A percentile compares a stretch with the other conserved stretches of the same genome.
Evolutionary conservation across 306 rosid species (phyloP).

Genomic region (Lagenaria siceraria): DNA sequence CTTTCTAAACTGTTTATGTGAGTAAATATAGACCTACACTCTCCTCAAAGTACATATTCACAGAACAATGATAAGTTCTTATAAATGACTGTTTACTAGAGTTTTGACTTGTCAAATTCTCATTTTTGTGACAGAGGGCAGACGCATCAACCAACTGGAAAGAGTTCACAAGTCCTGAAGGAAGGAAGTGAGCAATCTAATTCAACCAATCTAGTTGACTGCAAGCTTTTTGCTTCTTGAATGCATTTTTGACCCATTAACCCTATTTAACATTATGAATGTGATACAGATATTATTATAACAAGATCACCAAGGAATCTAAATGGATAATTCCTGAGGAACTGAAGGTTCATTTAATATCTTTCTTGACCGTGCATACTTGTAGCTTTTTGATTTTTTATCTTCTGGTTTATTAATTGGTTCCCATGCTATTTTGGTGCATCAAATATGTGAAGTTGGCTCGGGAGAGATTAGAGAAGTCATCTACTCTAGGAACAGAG

Average conservation of each 20-base stretch:
- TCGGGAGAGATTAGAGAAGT: constrained; percentile 59
- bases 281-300: constrained; percentile 64
- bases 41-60: not conserved
- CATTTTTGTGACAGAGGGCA: constrained; percentile 53
- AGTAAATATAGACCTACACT: not conserved
- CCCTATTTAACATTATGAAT: constrained; percentile 13
- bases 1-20: constrained; percentile 5
- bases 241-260: constrained; percentile 11
- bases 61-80: not conserved
- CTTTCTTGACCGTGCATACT: not conserved
- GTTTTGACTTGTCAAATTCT: constrained; percentile 23
- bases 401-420: not conserved
- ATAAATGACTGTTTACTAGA: not conserved
- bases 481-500: constrained; percentile 30
- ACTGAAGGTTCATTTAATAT: constrained; percentile 46
- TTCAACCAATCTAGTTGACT: not conserved
- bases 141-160: constrained; percentile 96
- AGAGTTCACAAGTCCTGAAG: constrained; percentile 79
- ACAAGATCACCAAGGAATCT: constrained; percentile 73
- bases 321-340: constrained; percentile 89
- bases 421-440: constrained; percentile 13
- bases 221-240: constrained; percentile 7
- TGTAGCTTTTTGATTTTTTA: constrained; percentile 1
- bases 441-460: constrained; percentile 47
- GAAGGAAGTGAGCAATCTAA: constrained; percentile 56